Conservation (phyloP, 495 filamentous ascomycete genomes). For the Lepraria neglecta region DNA sequence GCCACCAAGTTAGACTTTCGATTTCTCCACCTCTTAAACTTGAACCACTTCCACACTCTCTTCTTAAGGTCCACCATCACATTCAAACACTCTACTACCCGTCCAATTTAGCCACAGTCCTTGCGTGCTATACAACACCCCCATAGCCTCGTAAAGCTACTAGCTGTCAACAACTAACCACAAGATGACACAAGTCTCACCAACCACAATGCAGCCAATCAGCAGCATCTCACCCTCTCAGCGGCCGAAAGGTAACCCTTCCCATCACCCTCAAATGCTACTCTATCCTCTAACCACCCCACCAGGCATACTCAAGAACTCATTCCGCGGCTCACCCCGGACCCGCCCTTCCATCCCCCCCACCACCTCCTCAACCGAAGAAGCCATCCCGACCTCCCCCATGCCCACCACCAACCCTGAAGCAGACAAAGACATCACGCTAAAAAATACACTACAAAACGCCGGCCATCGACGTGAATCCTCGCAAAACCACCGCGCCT, state of each 20-base stretch:
- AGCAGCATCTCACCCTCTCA: slow-evolving; percentile 35
- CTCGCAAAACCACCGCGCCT: slow-evolving; percentile 53
- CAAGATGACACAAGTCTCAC: slow-evolving; percentile 20
- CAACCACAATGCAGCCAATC: slow-evolving; percentile 9
- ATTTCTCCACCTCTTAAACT: background rate
- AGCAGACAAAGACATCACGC: slow-evolving; percentile 64
- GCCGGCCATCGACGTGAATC: slow-evolving; percentile 85
- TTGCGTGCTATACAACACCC: background rate
- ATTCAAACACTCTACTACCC: background rate
- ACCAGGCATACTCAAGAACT: slow-evolving; percentile 92
- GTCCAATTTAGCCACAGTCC: background rate
- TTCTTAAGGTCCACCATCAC: background rate
- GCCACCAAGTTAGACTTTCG: background rate
- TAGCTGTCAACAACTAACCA: background rate
- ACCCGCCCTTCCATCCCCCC: slow-evolving; percentile 35
- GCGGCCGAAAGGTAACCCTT: slow-evolving; percentile 66
- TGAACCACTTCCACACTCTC: background rate
- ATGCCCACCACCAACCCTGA: slow-evolving; percentile 27
- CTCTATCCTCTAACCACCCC: slow-evolving; percentile 5
- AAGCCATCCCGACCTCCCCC: slow-evolving; percentile 30
- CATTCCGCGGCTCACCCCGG: slow-evolving; percentile 54
- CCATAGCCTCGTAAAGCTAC: background rate
- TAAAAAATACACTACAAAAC: slow-evolving; percentile 90
- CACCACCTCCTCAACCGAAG: slow-evolving; percentile 44
- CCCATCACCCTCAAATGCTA: slow-evolving; percentile 9